Conservation (phyloP, 148 eudicot species). For the Cornus florida region DNA sequence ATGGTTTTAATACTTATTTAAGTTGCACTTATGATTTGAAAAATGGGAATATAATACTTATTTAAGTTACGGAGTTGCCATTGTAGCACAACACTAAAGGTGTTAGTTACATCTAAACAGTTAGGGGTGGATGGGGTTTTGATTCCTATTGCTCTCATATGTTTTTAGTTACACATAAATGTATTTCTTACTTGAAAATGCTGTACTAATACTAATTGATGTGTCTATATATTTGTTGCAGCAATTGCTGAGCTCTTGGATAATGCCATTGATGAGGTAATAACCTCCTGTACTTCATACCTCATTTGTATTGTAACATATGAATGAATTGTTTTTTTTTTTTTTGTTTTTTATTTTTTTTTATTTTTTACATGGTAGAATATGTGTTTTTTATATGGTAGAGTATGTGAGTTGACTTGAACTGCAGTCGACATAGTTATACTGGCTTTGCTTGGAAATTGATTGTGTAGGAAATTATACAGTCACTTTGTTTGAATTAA, state of each 20-base stretch:
- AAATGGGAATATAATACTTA: too few species aligned
- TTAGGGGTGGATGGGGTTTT: neutral
- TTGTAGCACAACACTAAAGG: too few species aligned
- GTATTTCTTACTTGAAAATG: neutral
- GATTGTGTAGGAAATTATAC: neutral
- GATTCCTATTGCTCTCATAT: neutral
- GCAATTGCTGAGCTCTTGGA: constrained; percentile 98
- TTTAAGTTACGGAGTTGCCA: too few species aligned
- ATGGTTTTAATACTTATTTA: neutral
- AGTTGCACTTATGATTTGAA: too few species aligned
- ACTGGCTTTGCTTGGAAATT: neutral
- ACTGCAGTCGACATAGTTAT: neutral
- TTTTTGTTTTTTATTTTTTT: too few species aligned
- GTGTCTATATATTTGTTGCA: constrained; percentile 31
- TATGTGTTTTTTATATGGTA: neutral
- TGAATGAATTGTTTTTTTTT: neutral
- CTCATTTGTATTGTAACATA: neutral
- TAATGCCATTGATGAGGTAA: constrained; percentile 96
- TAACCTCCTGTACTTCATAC: neutral
- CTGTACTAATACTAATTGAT: neutral
- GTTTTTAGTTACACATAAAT: neutral
- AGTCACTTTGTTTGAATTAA: constrained; percentile 7
- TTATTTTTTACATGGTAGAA: neutral
- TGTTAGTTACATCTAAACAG: neutral
- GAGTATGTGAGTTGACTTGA: neutral